phyloP scores from a whole-genome alignment of 306 rosid genomes.

The Cicer bijugum region DNA sequence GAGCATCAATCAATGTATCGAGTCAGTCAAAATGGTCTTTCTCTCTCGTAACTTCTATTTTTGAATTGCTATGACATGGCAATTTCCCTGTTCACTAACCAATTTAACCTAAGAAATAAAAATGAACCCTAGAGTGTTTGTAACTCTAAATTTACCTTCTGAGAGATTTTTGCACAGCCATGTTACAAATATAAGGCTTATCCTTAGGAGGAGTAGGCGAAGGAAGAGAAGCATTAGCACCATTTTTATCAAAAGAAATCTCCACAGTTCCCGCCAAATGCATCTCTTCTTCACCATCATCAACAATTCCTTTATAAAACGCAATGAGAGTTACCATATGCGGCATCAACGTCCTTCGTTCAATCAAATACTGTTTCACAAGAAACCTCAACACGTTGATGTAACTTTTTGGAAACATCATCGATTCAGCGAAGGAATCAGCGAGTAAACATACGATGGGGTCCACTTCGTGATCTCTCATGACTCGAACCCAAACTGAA shows the following conservation, averaged over 20 bases:
- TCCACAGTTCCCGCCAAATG: slow-evolving; percentile 90
- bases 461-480: slow-evolving; percentile 70
- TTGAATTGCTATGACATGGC: neutral
- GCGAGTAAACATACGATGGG: slow-evolving; percentile 66
- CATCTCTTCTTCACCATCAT: slow-evolving; percentile 39
- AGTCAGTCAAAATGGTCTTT: neutral
- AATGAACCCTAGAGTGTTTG: neutral
- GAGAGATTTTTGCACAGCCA: slow-evolving; percentile 66
- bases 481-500: slow-evolving; percentile 70
- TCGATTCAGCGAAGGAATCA: slow-evolving; percentile 79
- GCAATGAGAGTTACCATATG: slow-evolving; percentile 80
- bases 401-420: slow-evolving; percentile 69
- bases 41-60: neutral
- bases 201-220: slow-evolving; percentile 80
- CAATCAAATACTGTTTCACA: slow-evolving; percentile 76
- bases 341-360: slow-evolving; percentile 66
- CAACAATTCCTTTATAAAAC: slow-evolving; percentile 54
- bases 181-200: slow-evolving; percentile 76
- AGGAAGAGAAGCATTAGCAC: slow-evolving; percentile 75
- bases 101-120: neutral
- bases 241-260: slow-evolving; percentile 68
- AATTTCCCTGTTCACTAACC: neutral
- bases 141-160: slow-evolving; percentile 55
- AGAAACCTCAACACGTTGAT: slow-evolving; percentile 59
- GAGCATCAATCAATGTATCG: neutral